Base-by-base conservation (phyloP, 129 eudicot genomes). In the Artemisia annua region DNA sequence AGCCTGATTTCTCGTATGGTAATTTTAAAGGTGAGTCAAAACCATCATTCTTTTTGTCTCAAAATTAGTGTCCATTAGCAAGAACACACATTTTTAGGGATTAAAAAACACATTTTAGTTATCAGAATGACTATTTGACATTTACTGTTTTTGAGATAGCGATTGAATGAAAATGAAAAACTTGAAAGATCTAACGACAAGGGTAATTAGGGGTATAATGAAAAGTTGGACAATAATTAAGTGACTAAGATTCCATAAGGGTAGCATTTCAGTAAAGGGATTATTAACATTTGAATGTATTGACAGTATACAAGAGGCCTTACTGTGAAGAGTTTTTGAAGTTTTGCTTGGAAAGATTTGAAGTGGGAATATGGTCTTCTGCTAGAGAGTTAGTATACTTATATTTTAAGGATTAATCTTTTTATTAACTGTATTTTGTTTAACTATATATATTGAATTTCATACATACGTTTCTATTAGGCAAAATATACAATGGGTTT, bases 301-400 rank as follows among this genome's bases (percentile, higher is more conserved):
- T 0, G 68, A 16, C 69, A 84, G 96, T 89, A 26, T 86, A 76
- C 79, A 84, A 79, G 71, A 86, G 96, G 82, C 87, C 92, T 12
- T 86, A 57, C 39, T 70, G 76, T 20, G 66, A 86, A 17, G 83
- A 61, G 43, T 89, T 89, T 66, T 16, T 89, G 69, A 78, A 72
- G 84, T 89, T 86, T 51, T 86, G 92, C 77, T 77, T 89, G 48
- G 86, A 89, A 30, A 77, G 96, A 81, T 89, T 86, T 75, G 80
- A 84, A 71, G 89, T 89, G 46, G 92, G 85, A 22, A 3, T 89
- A 5, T 86, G 92, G 92, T 84, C 89, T 20, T 75, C 89, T 49
- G 89, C 89, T 1, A 75, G 8, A 71, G 89, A 86, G 88, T 84
- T 44, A 79, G 87, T 78, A 60, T 49, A 26, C 17, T 48, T 48